A percentile compares a stretch with the other conserved stretches of the same genome.
These are phyloP conservation scores for Naganishia sp. DNA, from an alignment of 1,284 basidiomycete genomes.

Conservation along the genomic window DNA sequence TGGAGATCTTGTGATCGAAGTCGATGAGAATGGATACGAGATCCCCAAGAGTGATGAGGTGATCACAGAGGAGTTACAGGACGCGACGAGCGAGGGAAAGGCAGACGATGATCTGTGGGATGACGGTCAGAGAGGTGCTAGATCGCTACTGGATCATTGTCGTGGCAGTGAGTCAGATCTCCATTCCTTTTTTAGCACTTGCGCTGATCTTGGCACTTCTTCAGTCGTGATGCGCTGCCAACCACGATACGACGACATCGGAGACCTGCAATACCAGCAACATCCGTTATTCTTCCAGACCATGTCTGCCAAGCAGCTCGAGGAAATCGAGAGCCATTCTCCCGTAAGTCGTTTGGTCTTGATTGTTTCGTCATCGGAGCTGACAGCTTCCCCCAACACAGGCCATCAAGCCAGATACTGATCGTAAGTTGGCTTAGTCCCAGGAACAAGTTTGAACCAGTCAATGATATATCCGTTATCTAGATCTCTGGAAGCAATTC, in stretches of 20 bases:
- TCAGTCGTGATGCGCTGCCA: conserved; percentile 28
- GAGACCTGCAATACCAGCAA: conserved; percentile 31
- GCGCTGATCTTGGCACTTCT: neutral
- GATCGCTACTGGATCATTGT: conserved; percentile 28
- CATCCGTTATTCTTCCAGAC: conserved; percentile 34
- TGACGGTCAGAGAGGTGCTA: conserved; percentile 17
- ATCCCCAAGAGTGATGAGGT: neutral
- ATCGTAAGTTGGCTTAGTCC: conserved; percentile 23
- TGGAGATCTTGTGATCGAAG: conserved; percentile 15
- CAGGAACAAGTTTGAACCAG: neutral
- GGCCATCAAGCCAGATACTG: conserved; percentile 30
- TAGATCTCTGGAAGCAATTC: conserved; percentile 32
- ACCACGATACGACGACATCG: conserved; percentile 30
- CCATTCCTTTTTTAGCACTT: neutral
- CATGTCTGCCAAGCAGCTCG: conserved; percentile 28
- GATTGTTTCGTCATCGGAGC: neutral
- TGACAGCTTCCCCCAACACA: neutral
- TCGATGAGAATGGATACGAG: conserved; percentile 25
- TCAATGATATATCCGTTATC: neutral
- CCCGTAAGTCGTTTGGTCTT: conserved; percentile 8
- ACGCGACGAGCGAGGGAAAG: neutral
- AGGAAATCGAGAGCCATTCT: conserved; percentile 29
- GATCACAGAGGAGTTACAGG: neutral
- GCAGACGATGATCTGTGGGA: conserved; percentile 10
- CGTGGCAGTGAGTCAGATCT: conserved; percentile 21